phyloP scores from a whole-genome alignment of 106 monocot genomes.

The Narthecium ossifragum region DNA sequence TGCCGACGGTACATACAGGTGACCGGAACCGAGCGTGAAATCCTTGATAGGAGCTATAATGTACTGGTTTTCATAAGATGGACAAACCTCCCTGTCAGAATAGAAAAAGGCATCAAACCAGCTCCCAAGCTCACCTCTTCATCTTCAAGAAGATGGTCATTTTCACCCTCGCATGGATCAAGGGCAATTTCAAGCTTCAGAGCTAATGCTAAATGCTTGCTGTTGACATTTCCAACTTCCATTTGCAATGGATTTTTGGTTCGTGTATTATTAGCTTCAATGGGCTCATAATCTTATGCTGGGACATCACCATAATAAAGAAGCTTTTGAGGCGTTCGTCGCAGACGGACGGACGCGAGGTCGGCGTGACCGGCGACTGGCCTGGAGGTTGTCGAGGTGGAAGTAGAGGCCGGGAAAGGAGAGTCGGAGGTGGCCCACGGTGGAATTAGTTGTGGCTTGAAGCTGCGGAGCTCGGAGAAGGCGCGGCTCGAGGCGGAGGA shows the following conservation, averaged over 20 bases:
- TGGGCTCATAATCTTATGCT: conserved; percentile 91
- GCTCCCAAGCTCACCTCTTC: conserved; percentile 59
- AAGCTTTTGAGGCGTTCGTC: no score
- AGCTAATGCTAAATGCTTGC: conserved; percentile 85
- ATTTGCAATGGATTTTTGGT: conserved; percentile 80
- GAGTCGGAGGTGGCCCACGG: no score
- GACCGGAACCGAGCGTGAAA: no score
- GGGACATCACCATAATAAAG: conserved; percentile 88
- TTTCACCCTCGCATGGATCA: conserved; percentile 98
- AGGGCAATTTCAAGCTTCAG: conserved; percentile 97
- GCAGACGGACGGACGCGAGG: no score
- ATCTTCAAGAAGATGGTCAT: conserved; percentile 48
- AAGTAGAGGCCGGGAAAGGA: no score
- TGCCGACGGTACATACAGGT: no score
- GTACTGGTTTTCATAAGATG: conserved; percentile 54
- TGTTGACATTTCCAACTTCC: conserved; percentile 95
- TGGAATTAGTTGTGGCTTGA: no score
- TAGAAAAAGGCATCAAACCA: conserved; percentile 26
- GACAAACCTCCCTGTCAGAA: conserved; percentile 32
- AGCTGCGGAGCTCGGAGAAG: no score
- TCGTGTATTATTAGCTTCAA: conserved; percentile 68
- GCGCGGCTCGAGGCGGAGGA: no score
- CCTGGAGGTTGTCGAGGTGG: no score
- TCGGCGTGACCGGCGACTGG: no score
- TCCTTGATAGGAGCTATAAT: no score